Evolutionary conservation across 345 rosid genomes (phyloP), one percentile per base, ranked within the genome.

Genomic region (Bruguiera parviflora): DNA sequence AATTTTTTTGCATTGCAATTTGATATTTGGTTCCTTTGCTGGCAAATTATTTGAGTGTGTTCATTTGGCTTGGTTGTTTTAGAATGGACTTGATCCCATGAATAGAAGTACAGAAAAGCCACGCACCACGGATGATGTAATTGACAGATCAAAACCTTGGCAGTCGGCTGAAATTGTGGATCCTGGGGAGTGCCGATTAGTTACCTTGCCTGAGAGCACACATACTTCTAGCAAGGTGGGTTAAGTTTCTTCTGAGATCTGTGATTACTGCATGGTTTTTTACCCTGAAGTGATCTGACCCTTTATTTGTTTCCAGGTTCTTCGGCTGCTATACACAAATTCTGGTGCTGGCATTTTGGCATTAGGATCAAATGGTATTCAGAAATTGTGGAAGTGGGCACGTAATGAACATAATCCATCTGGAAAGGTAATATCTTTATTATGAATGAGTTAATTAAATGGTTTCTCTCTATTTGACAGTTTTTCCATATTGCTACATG

Each of bases 51-150:
- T 53, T 63, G 5, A n/a, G 57, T 67, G 39, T 58, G 21, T 39
- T 56, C 19, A 37, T 64, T 65, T n/a, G 31, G 19, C 19, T 66
- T 73, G 39, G 70, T 59, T 68, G 25, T 70, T 43, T 57, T 70
- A 94, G 99, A 95, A 92, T 81, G 99, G 96, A 71, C 85, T 91
- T 68, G 97, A 89, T 75, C 81, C 91, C 63, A 72, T 84, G 80
- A 83, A 84, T 73, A 84, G 97, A 89, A 83, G 83, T 77, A 68
- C 82, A 67, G 98, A 95, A 81, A 92, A 88, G 78, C 88, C 97
- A 28, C 87, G 93, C 79, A 72, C 68, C 58, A 63, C 79, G 49
- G 97, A 90, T 53, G 99, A 88, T n/a, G 65, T 77, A 53, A 65
- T 69, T 59, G 99, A 89, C 35, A 95, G 86, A 79, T 59, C 87